Evolutionary conservation across 768 basidiomycete genomes (phyloP).

Genomic region (Boletales sp.): DNA sequence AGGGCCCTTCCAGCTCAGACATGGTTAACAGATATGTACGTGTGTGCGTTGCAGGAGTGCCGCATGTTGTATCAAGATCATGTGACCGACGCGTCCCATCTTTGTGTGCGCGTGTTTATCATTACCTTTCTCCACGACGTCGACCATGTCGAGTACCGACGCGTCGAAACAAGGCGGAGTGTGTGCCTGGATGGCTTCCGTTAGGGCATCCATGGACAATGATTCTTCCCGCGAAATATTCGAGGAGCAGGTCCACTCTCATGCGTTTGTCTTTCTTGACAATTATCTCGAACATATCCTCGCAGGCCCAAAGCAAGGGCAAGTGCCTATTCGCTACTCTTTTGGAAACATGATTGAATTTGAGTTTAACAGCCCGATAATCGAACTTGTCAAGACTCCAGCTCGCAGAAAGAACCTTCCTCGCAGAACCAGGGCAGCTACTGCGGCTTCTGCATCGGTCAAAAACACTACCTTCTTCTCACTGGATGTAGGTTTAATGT

Average conservation of each 20-base stretch:
- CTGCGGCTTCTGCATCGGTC: constrained; percentile 41
- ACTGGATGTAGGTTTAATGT: constrained; percentile 40
- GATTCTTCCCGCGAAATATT: constrained; percentile 71
- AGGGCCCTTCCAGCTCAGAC: constrained; percentile 29
- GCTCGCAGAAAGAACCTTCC: constrained; percentile 61
- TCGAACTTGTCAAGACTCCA: constrained; percentile 82
- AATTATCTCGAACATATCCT: constrained; percentile 73
- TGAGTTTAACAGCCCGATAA: constrained; percentile 49
- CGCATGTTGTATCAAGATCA: constrained; percentile 10
- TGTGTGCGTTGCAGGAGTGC: constrained; percentile 1
- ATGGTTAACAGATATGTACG: too few relatives aligned
- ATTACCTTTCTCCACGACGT: background rate
- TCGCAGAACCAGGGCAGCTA: constrained; percentile 46
- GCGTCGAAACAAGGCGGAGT: constrained; percentile 40
- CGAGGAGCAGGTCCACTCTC: constrained; percentile 67
- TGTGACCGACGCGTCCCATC: constrained; percentile 26
- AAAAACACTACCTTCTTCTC: constrained; percentile 39
- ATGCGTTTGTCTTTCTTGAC: constrained; percentile 77
- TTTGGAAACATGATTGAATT: background rate
- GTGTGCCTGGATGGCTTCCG: constrained; percentile 62
- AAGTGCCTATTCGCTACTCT: constrained; percentile 15
- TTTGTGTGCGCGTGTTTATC: constrained; percentile 21
- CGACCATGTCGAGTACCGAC: constrained; percentile 10
- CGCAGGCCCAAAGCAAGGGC: constrained; percentile 66
- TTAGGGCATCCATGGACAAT: constrained; percentile 64